These are phyloP conservation scores for Leishmania amazonensis DNA, from an alignment of 208 protist genomes.

Conservation along the genomic window DNA sequence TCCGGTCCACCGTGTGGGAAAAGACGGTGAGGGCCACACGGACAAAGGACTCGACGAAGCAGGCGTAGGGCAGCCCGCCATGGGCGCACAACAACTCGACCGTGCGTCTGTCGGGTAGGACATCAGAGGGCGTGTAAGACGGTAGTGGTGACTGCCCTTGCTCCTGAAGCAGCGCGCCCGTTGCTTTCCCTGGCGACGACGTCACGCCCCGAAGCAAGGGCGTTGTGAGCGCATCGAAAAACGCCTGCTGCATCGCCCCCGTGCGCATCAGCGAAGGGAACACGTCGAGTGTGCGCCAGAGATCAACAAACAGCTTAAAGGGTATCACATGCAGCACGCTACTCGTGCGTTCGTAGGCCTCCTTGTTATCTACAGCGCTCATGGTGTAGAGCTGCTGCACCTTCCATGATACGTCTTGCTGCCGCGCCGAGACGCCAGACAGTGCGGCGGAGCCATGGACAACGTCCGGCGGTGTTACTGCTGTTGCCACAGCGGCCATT, in stretches of 20 bases:
- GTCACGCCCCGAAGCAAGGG: slow-evolving; percentile 42
- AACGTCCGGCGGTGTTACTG: background rate
- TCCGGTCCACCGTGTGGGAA: slow-evolving; percentile 39
- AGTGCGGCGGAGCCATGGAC: background rate
- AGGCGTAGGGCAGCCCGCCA: slow-evolving; percentile 48
- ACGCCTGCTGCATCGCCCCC: slow-evolving; percentile 49
- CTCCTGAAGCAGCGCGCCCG: background rate
- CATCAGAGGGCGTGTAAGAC: background rate
- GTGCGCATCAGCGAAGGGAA: slow-evolving; percentile 60
- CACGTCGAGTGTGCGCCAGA: slow-evolving; percentile 66
- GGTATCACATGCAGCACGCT: slow-evolving; percentile 33
- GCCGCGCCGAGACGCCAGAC: slow-evolving; percentile 13
- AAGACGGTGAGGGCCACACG: slow-evolving; percentile 79
- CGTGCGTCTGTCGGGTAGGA: background rate
- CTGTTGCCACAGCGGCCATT: slow-evolving; percentile 1
- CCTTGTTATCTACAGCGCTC: slow-evolving; percentile 28
- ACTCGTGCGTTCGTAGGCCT: slow-evolving; percentile 24
- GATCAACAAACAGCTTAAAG: slow-evolving; percentile 47
- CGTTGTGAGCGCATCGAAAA: slow-evolving; percentile 49
- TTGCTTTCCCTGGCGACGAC: background rate
- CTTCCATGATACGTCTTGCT: slow-evolving; percentile 44
- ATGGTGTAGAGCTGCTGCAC: slow-evolving; percentile 34
- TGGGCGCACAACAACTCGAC: slow-evolving; percentile 20
- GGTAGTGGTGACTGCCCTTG: background rate
- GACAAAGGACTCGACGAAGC: slow-evolving; percentile 77